Evolutionary conservation across 2,329 filamentous ascomycete species (phyloP), one percentile per base, ranked within the genome.

Genomic region (Cladophialophora psammophila): DNA sequence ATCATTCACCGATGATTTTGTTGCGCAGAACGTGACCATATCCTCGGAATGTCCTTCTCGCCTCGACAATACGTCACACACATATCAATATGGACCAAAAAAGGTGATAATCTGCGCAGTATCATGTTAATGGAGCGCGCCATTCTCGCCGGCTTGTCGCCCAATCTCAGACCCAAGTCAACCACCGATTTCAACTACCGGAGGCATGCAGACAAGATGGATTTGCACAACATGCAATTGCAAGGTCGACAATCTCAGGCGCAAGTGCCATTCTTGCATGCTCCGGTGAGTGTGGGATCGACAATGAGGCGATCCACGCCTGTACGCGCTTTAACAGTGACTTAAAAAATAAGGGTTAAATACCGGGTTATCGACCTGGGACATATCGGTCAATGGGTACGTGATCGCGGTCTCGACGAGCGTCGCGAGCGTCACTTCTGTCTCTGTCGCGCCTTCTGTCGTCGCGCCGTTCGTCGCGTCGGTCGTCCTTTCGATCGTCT

Each of bases 1-100:
- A 34, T 20, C 6, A n/a, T 35, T 56, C 2, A 66, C 26, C 10
- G 26, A 12, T 53, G 59, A 60, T n/a, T 31, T 35, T 40, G 34
- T 35, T 20, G 18, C 32, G 31, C 75, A 93, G 92, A 88, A 67
- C 91, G 93, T 77, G 93, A 96, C 77, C 91, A 88, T 72, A 85
- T 98, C 73, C 95, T 94, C 77, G 94, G 94, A 59, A 89, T 97
- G 55, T 92, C 91, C 50, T 88, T 95, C 71, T 93, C 91, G 1
- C 91, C 94, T 65, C 90, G 94, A 74, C 96, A 95, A 85, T 96
- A 94, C 81, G 91, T 90, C 35, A 90, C 94, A 77, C 87, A 97
- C 70, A 90, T 97, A 77, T 91, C 91, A 73, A 87, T 98, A 75
- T 98, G 94, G 94, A 95, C 97, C 81, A 92, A 95, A 69, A 91